Percentiles rank a stretch among this genome's conserved stretches.
phyloP scores from a whole-genome alignment of 1,284 basidiomycete species.

The Irpex sp. region DNA sequence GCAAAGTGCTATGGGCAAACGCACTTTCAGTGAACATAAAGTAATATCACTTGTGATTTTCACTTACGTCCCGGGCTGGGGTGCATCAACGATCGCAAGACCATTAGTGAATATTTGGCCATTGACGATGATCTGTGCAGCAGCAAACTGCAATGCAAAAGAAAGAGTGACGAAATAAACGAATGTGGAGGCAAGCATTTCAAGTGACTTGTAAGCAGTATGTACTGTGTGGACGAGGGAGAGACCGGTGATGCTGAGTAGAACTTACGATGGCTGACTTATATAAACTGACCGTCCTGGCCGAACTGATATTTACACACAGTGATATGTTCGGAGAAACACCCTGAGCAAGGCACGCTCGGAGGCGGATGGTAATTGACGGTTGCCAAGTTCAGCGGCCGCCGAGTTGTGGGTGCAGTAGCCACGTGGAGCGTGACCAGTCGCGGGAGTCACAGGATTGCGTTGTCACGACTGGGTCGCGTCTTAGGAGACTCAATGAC shows the following conservation, averaged over 20 bases:
- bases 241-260: background rate
- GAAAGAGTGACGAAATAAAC: constrained; percentile 18
- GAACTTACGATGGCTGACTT: background rate
- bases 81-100: constrained; percentile 47
- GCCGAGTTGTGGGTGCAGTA: background rate
- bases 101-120: constrained; percentile 47
- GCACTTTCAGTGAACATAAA: background rate
- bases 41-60: background rate
- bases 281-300: background rate
- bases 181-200: constrained; percentile 20
- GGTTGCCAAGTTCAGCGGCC: background rate
- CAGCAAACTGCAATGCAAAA: constrained; percentile 11
- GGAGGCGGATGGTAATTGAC: background rate
- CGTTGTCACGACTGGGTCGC: constrained; percentile 14
- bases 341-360: background rate
- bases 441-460: constrained; percentile 6
- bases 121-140: constrained; percentile 30
- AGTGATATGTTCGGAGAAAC: background rate
- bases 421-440: background rate
- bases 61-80: constrained; percentile 39
- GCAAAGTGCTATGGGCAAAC: constrained; percentile 20
- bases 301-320: background rate
- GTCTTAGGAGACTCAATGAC: too few relatives aligned
- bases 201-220: background rate
- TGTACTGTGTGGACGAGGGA: background rate